Evolutionary conservation across 1,284 basidiomycete genomes (phyloP), one percentile per base, ranked within the genome.

Genomic region (Microbotryum silenes-acaulis): DNA sequence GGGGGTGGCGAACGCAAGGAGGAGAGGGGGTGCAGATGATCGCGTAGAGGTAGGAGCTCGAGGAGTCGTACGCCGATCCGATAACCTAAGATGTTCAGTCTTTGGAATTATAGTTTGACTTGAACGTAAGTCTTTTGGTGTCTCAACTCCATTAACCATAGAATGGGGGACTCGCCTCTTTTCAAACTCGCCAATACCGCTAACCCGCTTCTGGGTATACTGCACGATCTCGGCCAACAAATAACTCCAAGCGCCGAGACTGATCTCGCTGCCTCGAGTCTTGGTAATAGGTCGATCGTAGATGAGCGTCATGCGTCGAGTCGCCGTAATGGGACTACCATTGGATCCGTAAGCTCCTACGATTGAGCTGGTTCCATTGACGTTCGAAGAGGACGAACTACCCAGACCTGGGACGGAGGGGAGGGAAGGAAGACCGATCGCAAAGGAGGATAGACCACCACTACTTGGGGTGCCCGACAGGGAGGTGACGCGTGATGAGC

Each of bases 191-290:
- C 89, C 86, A 64, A 98, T 93, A 10, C 93, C 94, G 69, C 83
- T 86, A 58, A 97, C 94, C 57, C 91, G 82, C 72, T 88, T 91
- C 78, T 98, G 94, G 1, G 90, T 93, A 75, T 98, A 98, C 73
- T 91, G 86, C 1, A 97, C 85, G 23, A 92, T 81, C 77, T 96
- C 91, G 9, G 88, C 88, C 76, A 96, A 91, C 65, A 96, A 79
- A 73, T 94, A 96, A 1, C 87, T 83, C 75, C 89, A 92, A 1
- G 90, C 86, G 3, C 85, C 82, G 3, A 85, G 79, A 23, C 88
- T 87, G 55, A 93, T 89, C 74, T 96, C 90, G 6, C 84, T 76
- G 2, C 83, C 81, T 56, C 87, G 83, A 5, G 88, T 84, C 78
- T 89, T 90, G 79, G 88, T 91, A 65, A 93, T 78, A 56, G 82